Evolutionary conservation across 352 stramenopile genomes (phyloP), one percentile per base, ranked within the genome.

Genomic region (Phytophthora crassamura): DNA sequence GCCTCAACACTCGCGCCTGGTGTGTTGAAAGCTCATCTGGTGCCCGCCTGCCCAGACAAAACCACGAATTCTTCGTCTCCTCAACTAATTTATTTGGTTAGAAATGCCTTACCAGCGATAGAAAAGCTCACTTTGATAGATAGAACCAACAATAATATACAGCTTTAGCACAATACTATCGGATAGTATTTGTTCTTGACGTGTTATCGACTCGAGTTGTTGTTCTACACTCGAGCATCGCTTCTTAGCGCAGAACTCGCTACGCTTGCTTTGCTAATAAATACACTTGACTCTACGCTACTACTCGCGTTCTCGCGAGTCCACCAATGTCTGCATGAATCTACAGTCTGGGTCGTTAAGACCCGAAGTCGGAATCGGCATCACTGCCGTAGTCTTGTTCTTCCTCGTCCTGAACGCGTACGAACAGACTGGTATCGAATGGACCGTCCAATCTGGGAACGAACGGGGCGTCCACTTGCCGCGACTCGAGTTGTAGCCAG

Each of bases 381-480:
- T 86, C 66, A 28, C 66, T 75, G 32, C 78, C 77, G 18, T 74
- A 67, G 10, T 72, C 65, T 38, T 80, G 64, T 14, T 78, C 71
- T 28, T 75, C 67, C 7, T 76, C 75, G 15, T 83, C 82, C 9
- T 74, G 57, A 18, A 76, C 53, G 54, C 64, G 68, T 10, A 76
- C 73, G 30, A 93, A 93, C 11, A 90, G 69, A 49, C 78, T 88
- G 15, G 78, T 90, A 58, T 93, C 84, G 48, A 90, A 87, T 14
- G 61, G 64, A 4, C 80, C 76, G 35, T 82, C 68, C 35, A 93
- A 67, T 65, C 78, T 62, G 3, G 84, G 84, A 22, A 89, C 68
- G 41, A 93, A 93, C 9, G 84, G 84, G 50, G 80, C 63, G 4
- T 69, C 40, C 25, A 72, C 40, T 42, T 88, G 59, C 39, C 72